Base-by-base conservation (phyloP, 2,329 filamentous ascomycete genomes). In the Xenosphaeropsis pyriputrescens region DNA sequence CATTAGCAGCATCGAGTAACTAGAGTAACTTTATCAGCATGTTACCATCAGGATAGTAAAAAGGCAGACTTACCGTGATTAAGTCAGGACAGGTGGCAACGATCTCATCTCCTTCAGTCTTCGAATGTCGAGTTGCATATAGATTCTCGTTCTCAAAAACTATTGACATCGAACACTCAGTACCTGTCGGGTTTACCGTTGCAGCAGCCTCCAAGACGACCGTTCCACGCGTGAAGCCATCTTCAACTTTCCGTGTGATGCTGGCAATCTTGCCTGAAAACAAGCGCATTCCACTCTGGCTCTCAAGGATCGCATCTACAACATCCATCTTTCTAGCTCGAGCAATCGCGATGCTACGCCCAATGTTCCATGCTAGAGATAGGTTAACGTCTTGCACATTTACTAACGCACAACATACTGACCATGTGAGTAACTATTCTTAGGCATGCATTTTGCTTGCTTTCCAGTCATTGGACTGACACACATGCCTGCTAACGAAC, bases 131-230 rank as follows among this genome's bases (percentile, higher is more conserved):
- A 0, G 55, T 55, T 0, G 60, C 61, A 18, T 57, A 61, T 0
- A 63, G 45, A 18, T 54, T 60, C 39, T 63, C 61, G 39, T 63
- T 63, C 41, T 63, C 57, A 44, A 63, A 63, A 0, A 60, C 60
- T 2, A 63, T 19, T 8, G 18, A 19, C 60, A 8, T 39, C n/a
- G 2, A 54, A 40, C 50, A 60, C 57, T 39, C 58, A 48, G 5
- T 43, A 47, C n/a, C 55, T 49, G 1, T n/a, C 4, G 14, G 32
- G 5, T 32, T 12, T 16, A 12, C 6, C 5, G 12, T 32, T 12
- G 37, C 26, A 1, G 48, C 26, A 4, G 58, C 57, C 0, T 53
- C 53, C 5, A 63, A 47, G 2, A 60, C 39, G 5, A 56, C 57
- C 7, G 55, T 51, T 18, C 61, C 60, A 52, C 60, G 57, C 1